phyloP scores from a whole-genome alignment of 805 yeast species.

The Isabelozyma pseudorhagii region DNA sequence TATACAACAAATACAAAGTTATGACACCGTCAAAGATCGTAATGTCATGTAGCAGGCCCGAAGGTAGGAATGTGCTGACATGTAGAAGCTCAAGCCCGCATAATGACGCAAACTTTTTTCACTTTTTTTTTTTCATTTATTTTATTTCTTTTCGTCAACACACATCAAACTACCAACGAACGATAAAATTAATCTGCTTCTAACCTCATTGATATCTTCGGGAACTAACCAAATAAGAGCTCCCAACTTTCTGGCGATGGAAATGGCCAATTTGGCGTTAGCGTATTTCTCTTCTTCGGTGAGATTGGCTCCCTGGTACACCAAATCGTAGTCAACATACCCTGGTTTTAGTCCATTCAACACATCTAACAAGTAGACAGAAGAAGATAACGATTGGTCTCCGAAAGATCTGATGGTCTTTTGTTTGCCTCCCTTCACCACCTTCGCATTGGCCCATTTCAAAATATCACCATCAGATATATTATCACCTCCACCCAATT shows the following conservation, averaged over 20 bases:
- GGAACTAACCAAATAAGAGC: constrained; percentile 99
- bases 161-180: constrained; percentile 94
- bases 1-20: neutral
- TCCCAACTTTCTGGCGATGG: constrained; percentile 96
- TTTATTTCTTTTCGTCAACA: constrained; percentile 22
- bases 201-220: constrained; percentile 96
- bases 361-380: constrained; percentile 83
- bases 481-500: constrained; percentile 69
- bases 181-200: constrained; percentile 88
- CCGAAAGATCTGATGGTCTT: constrained; percentile 77
- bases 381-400: constrained; percentile 73
- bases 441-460: constrained; percentile 91
- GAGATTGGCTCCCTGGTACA: constrained; percentile 63
- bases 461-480: constrained; percentile 72
- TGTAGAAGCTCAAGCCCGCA: too few relatives aligned
- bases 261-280: constrained; percentile 94
- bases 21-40: neutral
- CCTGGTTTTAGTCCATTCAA: constrained; percentile 95
- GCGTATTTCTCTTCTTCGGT: constrained; percentile 83
- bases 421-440: constrained; percentile 77
- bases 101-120: too few relatives aligned
- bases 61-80: neutral
- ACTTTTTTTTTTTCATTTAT: constrained; percentile 6
- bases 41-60: neutral
- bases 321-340: constrained; percentile 93